phyloP scores from a whole-genome alignment of 345 rosid species.

The Acer yangbiense region DNA sequence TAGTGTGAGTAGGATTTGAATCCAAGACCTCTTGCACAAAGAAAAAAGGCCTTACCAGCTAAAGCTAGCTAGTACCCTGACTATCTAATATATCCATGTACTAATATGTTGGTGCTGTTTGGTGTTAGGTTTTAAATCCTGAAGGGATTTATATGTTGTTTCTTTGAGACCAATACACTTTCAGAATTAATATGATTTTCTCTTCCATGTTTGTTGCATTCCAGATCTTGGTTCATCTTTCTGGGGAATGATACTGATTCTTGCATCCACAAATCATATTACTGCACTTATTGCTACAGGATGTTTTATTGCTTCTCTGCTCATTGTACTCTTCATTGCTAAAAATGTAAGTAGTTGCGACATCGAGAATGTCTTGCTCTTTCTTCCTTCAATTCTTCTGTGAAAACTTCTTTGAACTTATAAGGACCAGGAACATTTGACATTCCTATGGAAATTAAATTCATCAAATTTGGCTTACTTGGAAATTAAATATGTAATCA shows the following conservation, averaged over 20 bases:
- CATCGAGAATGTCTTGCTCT: background rate
- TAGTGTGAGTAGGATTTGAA: background rate
- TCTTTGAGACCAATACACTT: background rate
- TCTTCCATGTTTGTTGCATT: conserved; percentile 1
- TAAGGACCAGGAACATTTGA: background rate
- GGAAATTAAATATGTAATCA: background rate
- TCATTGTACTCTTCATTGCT: conserved; percentile 61
- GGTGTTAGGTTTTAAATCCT: background rate
- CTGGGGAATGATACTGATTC: conserved; percentile 72
- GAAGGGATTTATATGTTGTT: background rate
- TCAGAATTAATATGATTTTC: background rate
- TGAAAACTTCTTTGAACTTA: background rate
- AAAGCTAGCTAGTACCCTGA: background rate
- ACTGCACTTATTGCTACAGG: conserved; percentile 74
- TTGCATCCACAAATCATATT: conserved; percentile 64
- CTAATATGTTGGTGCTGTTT: background rate
- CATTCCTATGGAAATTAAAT: background rate
- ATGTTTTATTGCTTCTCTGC: conserved; percentile 51
- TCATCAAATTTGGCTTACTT: background rate
- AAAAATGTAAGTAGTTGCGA: conserved; percentile 50
- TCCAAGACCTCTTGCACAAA: background rate
- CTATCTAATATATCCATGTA: conserved; percentile 2
- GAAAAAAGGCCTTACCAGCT: background rate
- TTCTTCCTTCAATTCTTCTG: background rate
- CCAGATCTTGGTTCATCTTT: conserved; percentile 74